Evolutionary conservation across 495 filamentous ascomycete species (phyloP).

Genomic region (Penicillium parvum): DNA sequence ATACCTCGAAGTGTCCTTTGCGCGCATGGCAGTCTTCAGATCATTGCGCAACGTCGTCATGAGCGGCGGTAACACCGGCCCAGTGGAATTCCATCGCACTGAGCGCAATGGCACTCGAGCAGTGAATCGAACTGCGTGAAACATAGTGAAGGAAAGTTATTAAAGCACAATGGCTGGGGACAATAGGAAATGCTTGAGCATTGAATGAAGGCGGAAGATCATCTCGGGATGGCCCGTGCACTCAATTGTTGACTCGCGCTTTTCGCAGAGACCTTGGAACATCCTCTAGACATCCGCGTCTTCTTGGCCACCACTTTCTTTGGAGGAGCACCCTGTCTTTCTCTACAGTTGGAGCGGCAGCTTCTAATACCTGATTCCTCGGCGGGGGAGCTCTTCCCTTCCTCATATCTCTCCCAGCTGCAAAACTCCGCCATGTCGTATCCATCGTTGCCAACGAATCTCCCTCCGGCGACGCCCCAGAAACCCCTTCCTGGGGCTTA

Average conservation of each 20-base stretch:
- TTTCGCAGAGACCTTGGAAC: slow-evolving; percentile 26
- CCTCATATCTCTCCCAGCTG: slow-evolving; percentile 17
- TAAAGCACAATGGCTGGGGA: background rate
- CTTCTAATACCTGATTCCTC: slow-evolving; percentile 20
- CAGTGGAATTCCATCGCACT: slow-evolving; percentile 41
- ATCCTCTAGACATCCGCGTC: slow-evolving; percentile 7
- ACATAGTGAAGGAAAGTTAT: slow-evolving; percentile 21
- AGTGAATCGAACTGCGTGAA: slow-evolving; percentile 23
- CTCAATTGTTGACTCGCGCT: slow-evolving; percentile 27
- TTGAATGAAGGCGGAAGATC: slow-evolving; percentile 23
- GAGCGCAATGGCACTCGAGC: slow-evolving; percentile 24
- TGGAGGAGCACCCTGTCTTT: slow-evolving; percentile 7
- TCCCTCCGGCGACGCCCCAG: slow-evolving; percentile 51
- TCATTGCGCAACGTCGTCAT: slow-evolving; percentile 52
- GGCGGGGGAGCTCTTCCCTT: slow-evolving; percentile 29
- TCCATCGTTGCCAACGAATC: slow-evolving; percentile 42
- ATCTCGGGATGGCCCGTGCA: slow-evolving; percentile 23
- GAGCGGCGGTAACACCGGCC: slow-evolving; percentile 41
- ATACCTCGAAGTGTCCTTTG: slow-evolving; percentile 54
- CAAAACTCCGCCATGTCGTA: slow-evolving; percentile 51
- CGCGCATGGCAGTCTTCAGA: slow-evolving; percentile 58
- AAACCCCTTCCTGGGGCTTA: slow-evolving; percentile 68
- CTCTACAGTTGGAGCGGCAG: slow-evolving; percentile 13
- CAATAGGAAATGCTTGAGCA: slow-evolving; percentile 5
- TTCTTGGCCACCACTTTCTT: slow-evolving; percentile 1